Base-by-base conservation (phyloP, 2,329 filamentous ascomycete genomes). In the Grosmannia clavigera region DNA sequence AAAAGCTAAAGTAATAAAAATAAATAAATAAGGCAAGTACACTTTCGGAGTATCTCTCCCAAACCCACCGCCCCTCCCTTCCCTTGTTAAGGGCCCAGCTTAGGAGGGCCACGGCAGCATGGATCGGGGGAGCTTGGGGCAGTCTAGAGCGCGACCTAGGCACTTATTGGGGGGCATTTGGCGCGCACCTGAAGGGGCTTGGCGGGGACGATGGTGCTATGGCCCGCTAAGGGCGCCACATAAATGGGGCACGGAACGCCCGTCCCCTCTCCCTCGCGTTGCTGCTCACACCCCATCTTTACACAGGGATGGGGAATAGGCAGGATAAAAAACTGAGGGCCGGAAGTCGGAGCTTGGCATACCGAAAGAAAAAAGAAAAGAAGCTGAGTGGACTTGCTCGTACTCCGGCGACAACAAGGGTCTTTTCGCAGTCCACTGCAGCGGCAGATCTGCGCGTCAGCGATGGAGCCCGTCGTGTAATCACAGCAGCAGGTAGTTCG, bases 251-350 rank as follows among this genome's bases (percentile, higher is more conserved):
- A 22, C 10, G 43, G 43, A 46, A 46, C 43, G 43, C 43, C 43
- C 14, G n/a, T 46, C 43, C 43, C 43, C 43, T 22, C 43, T 51
- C 48, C 22, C 25, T 51, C 27, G 53, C 53, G 38, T 55, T 22
- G 31, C 19, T 38, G 22, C 38, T 16, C 33, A 12, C 33, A 22
- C 53, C 31, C 53, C n/a, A 25, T 38, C 9, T 16, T 14, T 25
- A 31, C 19, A 22, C 35, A 56, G 54, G 54, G 54, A 56, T 56
- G 35, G 54, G 54, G n/a, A 56, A 56, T 56, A 56, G 35, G n/a
- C n/a, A 56, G 53, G 53, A 27, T 9, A 11, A 55, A 5, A 38
- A 25, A 22, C 19, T 22, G 22, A 16, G 52, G 29, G 29, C 16
- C 29, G 52, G 52, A 19, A 33, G 52, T 29, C 11, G 29, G 35